Conservation (phyloP, 768 basidiomycete genomes). For the Kockovaella imperatae region DNA sequence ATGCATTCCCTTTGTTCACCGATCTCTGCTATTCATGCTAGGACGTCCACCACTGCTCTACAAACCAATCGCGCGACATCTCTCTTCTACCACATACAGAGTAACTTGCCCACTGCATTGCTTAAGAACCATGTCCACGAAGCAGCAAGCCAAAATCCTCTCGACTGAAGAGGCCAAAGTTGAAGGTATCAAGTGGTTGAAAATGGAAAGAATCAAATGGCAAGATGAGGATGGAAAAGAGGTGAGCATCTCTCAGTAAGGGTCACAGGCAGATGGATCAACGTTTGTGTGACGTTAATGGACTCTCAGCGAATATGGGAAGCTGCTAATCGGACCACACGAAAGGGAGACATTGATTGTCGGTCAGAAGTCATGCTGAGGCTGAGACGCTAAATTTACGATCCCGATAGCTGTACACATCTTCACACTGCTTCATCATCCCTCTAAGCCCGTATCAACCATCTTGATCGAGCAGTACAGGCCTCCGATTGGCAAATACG, state of each 20-base stretch:
- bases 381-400: neutral
- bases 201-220: slow-evolving; percentile 72
- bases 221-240: slow-evolving; percentile 67
- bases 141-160: slow-evolving; percentile 51
- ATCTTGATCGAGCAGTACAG: slow-evolving; percentile 87
- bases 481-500: slow-evolving; percentile 68
- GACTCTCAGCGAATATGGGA: slow-evolving; percentile 73
- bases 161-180: slow-evolving; percentile 44
- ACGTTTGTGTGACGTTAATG: neutral
- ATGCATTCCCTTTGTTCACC: no score
- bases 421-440: slow-evolving; percentile 64
- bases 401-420: slow-evolving; percentile 62
- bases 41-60: no score
- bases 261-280: neutral
- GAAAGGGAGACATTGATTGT: slow-evolving; percentile 75
- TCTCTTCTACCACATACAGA: no score
- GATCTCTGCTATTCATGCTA: no score
- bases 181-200: slow-evolving; percentile 67
- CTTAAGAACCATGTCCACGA: slow-evolving; percentile 6
- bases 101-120: no score
- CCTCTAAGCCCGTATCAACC: slow-evolving; percentile 53
- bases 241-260: slow-evolving; percentile 47
- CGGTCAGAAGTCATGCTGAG: neutral
- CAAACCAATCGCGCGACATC: no score
- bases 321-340: slow-evolving; percentile 72